phyloP scores from a whole-genome alignment of 2,329 filamentous ascomycete species.

The Herpotrichia juniperi region DNA sequence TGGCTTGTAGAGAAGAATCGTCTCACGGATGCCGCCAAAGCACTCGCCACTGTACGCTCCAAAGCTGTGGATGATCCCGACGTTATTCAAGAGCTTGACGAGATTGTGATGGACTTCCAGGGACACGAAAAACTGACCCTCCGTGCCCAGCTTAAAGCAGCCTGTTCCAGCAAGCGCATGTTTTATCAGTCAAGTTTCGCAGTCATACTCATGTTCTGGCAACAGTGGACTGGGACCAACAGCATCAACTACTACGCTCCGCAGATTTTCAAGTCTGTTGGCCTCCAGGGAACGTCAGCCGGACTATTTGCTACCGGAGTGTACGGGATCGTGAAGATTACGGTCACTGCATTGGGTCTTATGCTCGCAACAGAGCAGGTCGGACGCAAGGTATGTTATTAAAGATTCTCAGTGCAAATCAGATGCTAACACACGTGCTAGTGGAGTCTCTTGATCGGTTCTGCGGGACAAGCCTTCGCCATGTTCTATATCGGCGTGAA shows the following conservation, averaged over 20 bases:
- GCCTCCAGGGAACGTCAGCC: slow-evolving; percentile 45
- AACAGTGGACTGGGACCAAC: slow-evolving; percentile 46
- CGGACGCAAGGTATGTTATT: slow-evolving; percentile 47
- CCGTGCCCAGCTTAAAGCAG: slow-evolving; percentile 44
- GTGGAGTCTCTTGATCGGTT: slow-evolving; percentile 51
- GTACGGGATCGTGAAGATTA: slow-evolving; percentile 56
- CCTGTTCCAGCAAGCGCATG: slow-evolving; percentile 45
- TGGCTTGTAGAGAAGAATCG: slow-evolving; percentile 62
- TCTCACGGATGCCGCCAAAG: slow-evolving; percentile 51
- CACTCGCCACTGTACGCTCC: slow-evolving; percentile 47
- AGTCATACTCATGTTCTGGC: slow-evolving; percentile 53
- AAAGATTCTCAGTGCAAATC: background rate
- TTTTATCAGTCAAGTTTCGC: slow-evolving; percentile 51
- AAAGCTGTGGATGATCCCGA: slow-evolving; percentile 41
- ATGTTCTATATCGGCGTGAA: slow-evolving; percentile 50
- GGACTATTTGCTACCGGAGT: slow-evolving; percentile 54
- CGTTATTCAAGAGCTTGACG: slow-evolving; percentile 49
- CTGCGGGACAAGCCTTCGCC: slow-evolving; percentile 50
- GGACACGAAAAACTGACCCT: slow-evolving; percentile 51
- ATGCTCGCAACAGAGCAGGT: slow-evolving; percentile 54
- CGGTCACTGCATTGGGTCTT: slow-evolving; percentile 51
- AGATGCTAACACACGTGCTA: slow-evolving; percentile 4
- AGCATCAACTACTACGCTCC: slow-evolving; percentile 52
- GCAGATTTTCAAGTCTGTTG: slow-evolving; percentile 52
- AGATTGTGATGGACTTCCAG: slow-evolving; percentile 50